These are phyloP conservation scores for Ulmus americana DNA, from an alignment of 331 rosid species.

Conservation along the genomic window DNA sequence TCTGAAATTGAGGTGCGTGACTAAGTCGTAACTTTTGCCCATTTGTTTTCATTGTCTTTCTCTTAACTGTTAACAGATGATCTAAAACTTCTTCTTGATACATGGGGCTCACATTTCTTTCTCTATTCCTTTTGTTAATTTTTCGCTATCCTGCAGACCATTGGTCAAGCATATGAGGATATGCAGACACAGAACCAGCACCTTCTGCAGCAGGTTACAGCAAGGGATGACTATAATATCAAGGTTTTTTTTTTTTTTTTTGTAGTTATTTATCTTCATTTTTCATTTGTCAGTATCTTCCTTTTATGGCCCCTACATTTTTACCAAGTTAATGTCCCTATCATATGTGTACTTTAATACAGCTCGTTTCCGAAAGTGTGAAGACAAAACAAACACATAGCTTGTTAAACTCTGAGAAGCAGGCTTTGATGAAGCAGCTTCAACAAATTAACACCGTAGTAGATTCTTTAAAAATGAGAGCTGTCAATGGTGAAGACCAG, in stretches of 20 bases:
- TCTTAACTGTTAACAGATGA: not conserved
- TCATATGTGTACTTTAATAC: conserved; percentile 31
- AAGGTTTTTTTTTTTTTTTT: conserved; percentile 44
- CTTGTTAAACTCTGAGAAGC: conserved; percentile 59
- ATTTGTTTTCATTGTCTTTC: not conserved
- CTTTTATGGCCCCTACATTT: conserved; percentile 17
- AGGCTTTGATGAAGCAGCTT: conserved; percentile 69
- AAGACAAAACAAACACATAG: conserved; percentile 72
- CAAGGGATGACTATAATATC: conserved; percentile 92
- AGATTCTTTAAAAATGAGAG: conserved; percentile 49
- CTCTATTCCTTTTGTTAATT: conserved; percentile 13
- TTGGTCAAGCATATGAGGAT: conserved; percentile 98
- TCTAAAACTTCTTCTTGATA: not conserved
- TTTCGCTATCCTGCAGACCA: conserved; percentile 51
- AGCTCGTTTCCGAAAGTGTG: conserved; percentile 95
- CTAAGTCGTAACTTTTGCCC: not conserved
- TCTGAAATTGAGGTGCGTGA: conserved; percentile 85
- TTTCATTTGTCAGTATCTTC: conserved; percentile 4
- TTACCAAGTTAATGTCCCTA: not conserved
- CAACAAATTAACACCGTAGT: conserved; percentile 54
- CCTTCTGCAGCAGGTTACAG: conserved; percentile 76
- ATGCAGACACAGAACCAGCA: conserved; percentile 96
- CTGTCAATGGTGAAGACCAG: conserved; percentile 61
- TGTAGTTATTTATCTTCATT: not conserved
- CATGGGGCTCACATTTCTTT: not conserved